phyloP scores from a whole-genome alignment of 2,329 filamentous ascomycete genomes.

The Verruconis gallopava region DNA sequence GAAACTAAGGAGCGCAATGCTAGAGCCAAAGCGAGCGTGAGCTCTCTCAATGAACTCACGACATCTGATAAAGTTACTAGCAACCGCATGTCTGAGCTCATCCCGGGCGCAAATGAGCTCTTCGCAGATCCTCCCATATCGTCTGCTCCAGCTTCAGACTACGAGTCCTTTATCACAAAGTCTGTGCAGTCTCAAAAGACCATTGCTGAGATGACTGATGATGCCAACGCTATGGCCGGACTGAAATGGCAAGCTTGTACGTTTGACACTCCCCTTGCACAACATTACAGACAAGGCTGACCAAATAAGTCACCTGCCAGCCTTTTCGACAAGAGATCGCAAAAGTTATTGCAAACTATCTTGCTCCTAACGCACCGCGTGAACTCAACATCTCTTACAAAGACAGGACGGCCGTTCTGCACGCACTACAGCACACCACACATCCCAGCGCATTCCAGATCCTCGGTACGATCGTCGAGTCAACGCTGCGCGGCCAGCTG shows the following conservation, averaged over 20 bases:
- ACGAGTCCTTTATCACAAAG: conserved; percentile 11
- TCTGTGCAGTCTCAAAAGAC: conserved; percentile 9
- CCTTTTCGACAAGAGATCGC: conserved; percentile 30
- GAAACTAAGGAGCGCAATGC: conserved; percentile 2
- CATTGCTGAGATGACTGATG: conserved; percentile 9
- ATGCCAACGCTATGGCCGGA: conserved; percentile 11
- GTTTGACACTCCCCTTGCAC: no score
- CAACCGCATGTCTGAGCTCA: conserved; percentile 3
- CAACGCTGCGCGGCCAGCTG: conserved; percentile 23
- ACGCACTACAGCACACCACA: conserved; percentile 30
- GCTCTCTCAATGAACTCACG: background rate
- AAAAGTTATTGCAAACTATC: conserved; percentile 27
- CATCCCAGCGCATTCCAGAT: conserved; percentile 33
- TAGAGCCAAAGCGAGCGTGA: background rate
- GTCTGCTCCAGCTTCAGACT: background rate
- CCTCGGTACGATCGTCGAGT: conserved; percentile 27
- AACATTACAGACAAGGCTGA: no score
- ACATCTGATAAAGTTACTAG: background rate
- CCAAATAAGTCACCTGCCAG: conserved; percentile 22
- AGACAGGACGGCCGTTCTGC: conserved; percentile 29
- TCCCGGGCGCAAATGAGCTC: background rate
- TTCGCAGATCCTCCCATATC: conserved; percentile 4
- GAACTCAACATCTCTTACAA: conserved; percentile 26
- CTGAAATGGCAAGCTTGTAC: conserved; percentile 13
- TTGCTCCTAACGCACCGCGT: conserved; percentile 23